Evolutionary conservation across 2,329 filamentous ascomycete genomes (phyloP), one percentile per base, ranked within the genome.

Genomic region (Westerdykella aurantiaca): DNA sequence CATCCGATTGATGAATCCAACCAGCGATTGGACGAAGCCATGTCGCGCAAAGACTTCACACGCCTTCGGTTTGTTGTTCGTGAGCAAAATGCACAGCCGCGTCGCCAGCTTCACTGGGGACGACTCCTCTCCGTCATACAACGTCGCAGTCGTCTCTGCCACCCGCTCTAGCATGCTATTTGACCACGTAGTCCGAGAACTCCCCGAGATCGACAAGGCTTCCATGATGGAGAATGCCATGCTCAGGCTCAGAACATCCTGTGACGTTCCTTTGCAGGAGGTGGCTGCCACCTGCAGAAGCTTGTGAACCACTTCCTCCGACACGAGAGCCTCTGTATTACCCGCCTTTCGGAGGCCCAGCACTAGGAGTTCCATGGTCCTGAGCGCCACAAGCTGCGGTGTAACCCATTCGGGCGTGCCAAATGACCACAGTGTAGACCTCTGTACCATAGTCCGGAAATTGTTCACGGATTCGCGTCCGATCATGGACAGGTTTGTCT

Each of bases 81-180:
- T 93, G 39, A 90, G 76, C 57, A 95, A 95, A 50, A 95, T 77
- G 31, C 87, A 83, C 4, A 96, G 75, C 44, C 86, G 81, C 38
- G 91, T 71, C 22, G 80, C 69, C 14, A 81, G 65, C 63, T 70
- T 59, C 14, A 55, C 54, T 22, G 53, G 56, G 7, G 53, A 47
- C 38, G 47, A 18, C 10, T 40, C 48, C 3, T 46, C 49, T 18
- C 45, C 42, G 16, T 51, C 38, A 29, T 67, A 60, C 34, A 66
- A 56, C 18, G 53, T 41, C 11, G 67, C 56, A 25, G 68, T 56
- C 1, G 76, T 66, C 37, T 74, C 70, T 1, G 75, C 74, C 29
- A 83, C 66, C 4, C 72, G 70, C 3, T 75, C 72, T 13, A 83
- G 64, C 39, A 76, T 73, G n/a, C 71, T 63, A 11, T 61, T 64